Evolutionary conservation across 2,329 filamentous ascomycete species (phyloP), one percentile per base, ranked within the genome.

Genomic region (Aspergillus amoenus): DNA sequence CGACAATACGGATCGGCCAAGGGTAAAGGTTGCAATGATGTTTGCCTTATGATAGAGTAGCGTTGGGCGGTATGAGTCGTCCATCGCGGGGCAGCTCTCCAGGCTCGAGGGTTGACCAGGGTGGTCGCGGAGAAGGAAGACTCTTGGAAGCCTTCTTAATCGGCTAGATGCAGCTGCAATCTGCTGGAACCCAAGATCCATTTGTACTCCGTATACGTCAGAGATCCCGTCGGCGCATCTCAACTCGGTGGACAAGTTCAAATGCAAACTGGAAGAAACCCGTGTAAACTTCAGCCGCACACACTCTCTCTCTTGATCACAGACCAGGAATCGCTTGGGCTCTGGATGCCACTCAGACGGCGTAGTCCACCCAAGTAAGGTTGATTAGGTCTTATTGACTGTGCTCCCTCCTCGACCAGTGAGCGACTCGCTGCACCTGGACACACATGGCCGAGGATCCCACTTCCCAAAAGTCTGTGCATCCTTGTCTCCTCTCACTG

Each of bases 351-450:
- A 30, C 27, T 30, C 27, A 61, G 56, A 40, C 49, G 56, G 61
- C 58, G 64, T 65, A 66, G 61, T 61, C 61, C 58, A 60, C 59
- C 62, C 52, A 54, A 64, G 63, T 63, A 65, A 63, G 62, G 63
- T 59, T 63, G 57, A 62, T 59, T 61, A 59, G 63, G 60, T 64
- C 61, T 59, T 58, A 55, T 55, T 59, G 55, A 39, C 55, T 58
- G 55, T 60, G 59, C 52, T 53, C 47, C 42, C 32, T 21, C 47
- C 53, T 52, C 57, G 48, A 47, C 57, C 53, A 58, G 55, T 49
- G 51, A 59, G 56, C 53, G 45, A 52, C 40, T 40, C 44, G 53
- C 58, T 48, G 58, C 48, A 15, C 15, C 13, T 37, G 5, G 34
- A 37, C 34, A 45, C 57, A 30, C 27, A 30, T 30, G 27, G 27